These are phyloP conservation scores for Scopulariopsis brevicaulis DNA, from an alignment of 2,329 filamentous ascomycete genomes.

Conservation along the genomic window DNA sequence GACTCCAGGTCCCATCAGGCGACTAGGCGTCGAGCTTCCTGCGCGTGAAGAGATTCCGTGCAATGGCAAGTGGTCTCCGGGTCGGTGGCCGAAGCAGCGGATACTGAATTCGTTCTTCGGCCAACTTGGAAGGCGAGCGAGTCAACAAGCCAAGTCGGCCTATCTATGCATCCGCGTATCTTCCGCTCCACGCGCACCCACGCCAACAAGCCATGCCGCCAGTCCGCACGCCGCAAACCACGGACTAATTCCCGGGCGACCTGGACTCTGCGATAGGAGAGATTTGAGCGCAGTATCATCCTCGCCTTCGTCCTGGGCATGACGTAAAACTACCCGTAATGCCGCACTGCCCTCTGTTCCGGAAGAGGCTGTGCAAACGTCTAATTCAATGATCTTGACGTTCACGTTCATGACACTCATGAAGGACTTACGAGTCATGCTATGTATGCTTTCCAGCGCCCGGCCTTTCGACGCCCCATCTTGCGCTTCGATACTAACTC, in stretches of 20 bases:
- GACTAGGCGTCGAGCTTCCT: not conserved
- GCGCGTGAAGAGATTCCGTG: not conserved
- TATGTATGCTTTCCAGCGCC: not conserved
- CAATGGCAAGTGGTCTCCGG: not conserved
- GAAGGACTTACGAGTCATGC: not conserved
- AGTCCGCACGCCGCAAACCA: too few relatives aligned
- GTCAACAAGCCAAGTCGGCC: too few relatives aligned
- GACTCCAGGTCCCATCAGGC: not conserved
- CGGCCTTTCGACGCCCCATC: not conserved
- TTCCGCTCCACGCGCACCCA: too few relatives aligned
- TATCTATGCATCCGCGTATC: too few relatives aligned
- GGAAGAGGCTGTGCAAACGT: conserved; percentile 1
- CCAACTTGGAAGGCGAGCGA: too few relatives aligned
- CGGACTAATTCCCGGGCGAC: too few relatives aligned
- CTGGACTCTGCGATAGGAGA: not conserved
- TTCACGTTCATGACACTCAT: conserved; percentile 2
- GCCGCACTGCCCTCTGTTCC: conserved; percentile 1
- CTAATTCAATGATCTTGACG: not conserved
- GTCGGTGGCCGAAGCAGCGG: too few relatives aligned
- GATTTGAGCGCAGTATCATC: not conserved
- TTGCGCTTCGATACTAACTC: not conserved
- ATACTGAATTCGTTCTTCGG: too few relatives aligned
- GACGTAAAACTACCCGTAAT: conserved; percentile 5
- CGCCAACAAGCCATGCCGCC: not conserved
- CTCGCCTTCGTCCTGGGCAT: conserved; percentile 3